These are phyloP conservation scores for Hordeum pubiflorum DNA, from an alignment of 202 grass and related monocot genomes.

Conservation along the genomic window DNA sequence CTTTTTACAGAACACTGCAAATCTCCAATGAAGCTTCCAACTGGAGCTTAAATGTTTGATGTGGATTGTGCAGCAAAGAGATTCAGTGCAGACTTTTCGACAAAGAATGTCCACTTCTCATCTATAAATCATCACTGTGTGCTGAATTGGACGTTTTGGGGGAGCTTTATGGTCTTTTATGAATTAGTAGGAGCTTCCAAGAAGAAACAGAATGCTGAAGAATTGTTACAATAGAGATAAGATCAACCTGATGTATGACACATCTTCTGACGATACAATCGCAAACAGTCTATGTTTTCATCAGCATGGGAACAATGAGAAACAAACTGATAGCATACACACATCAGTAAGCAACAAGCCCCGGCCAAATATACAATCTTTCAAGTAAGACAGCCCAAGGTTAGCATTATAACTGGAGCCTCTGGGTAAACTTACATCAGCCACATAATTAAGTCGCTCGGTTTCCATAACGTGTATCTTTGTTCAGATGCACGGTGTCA, in stretches of 20 bases:
- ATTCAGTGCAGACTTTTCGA: neutral
- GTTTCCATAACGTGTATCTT: neutral
- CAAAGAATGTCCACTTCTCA: neutral
- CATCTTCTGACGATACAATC: neutral
- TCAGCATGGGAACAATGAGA: neutral
- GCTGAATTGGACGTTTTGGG: slow-evolving; percentile 8
- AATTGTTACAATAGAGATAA: neutral
- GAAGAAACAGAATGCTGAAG: neutral
- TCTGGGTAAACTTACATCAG: neutral
- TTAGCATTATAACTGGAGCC: neutral
- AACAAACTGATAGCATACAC: neutral
- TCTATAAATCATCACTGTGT: neutral
- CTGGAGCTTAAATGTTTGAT: slow-evolving; percentile 3
- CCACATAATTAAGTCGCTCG: neutral
- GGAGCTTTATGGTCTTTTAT: neutral
- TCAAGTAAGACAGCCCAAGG: neutral
- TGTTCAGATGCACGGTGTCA: neutral
- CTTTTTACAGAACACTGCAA: neutral
- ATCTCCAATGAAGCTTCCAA: neutral
- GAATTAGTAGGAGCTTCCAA: neutral
- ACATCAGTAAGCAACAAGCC: neutral
- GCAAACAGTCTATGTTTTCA: too few relatives aligned
- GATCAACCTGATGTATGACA: neutral
- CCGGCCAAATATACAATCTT: neutral
- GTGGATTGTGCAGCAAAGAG: neutral